Conservation (phyloP, 768 basidiomycete species). For the Mycena maculata region DNA sequence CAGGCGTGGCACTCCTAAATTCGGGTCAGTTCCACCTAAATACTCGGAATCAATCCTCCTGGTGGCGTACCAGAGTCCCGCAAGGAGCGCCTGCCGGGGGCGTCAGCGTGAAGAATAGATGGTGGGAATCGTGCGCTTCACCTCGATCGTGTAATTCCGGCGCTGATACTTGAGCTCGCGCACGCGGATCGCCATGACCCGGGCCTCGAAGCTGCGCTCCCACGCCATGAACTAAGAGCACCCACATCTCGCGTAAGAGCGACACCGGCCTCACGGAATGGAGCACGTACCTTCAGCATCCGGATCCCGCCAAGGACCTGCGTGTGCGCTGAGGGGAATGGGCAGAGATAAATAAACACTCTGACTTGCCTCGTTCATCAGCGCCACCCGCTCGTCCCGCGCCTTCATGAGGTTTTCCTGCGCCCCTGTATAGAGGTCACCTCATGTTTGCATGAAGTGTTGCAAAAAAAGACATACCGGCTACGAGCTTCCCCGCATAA, state of each 20-base stretch:
- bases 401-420: conserved; percentile 68
- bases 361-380: conserved; percentile 83
- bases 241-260: background rate
- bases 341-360: conserved; percentile 56
- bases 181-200: conserved; percentile 65
- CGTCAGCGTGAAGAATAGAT: too few relatives aligned
- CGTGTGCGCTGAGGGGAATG: background rate
- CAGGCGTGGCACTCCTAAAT: background rate
- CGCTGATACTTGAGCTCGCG: conserved; percentile 75
- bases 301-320: conserved; percentile 24
- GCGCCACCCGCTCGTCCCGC: conserved; percentile 74
- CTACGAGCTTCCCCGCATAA: conserved; percentile 81
- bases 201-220: conserved; percentile 78
- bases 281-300: conserved; percentile 22
- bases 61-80: conserved; percentile 53
- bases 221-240: conserved; percentile 70
- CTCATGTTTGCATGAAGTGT: too few relatives aligned
- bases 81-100: conserved; percentile 12
- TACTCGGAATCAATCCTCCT: too few relatives aligned
- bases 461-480: conserved; percentile 43
- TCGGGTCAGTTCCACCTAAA: too few relatives aligned
- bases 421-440: too few relatives aligned
- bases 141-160: conserved; percentile 74
- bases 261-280: too few relatives aligned
- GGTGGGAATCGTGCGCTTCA: too few relatives aligned